Evolutionary conservation across 352 stramenopile genomes (phyloP).

Genomic region (Pythium coloratum): DNA sequence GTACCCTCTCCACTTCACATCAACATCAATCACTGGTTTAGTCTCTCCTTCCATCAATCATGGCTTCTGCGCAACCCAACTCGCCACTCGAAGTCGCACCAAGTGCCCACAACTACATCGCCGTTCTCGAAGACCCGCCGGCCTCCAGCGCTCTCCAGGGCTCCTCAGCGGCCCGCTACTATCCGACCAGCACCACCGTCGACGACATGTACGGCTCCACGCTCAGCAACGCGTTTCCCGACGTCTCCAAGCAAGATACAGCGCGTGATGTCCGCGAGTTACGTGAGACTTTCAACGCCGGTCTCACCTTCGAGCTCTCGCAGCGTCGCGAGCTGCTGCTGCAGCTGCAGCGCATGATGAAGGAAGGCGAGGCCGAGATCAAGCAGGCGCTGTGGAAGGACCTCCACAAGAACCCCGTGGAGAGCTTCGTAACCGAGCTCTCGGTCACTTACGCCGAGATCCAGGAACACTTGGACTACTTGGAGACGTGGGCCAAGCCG

Average conservation of each 20-base stretch:
- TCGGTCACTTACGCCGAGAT: slow-evolving; percentile 56
- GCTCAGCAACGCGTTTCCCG: slow-evolving; percentile 35
- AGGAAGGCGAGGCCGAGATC: slow-evolving; percentile 75
- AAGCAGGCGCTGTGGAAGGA: slow-evolving; percentile 76
- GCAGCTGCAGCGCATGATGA: slow-evolving; percentile 55
- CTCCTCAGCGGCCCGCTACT: background rate
- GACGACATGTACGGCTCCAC: slow-evolving; percentile 1
- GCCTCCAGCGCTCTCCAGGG: background rate
- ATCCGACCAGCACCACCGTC: slow-evolving; percentile 20
- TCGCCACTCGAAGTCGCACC: background rate
- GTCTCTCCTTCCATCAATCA: background rate
- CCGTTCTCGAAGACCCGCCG: slow-evolving; percentile 13
- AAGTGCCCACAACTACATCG: slow-evolving; percentile 20
- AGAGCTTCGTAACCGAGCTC: slow-evolving; percentile 63
- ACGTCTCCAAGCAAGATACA: slow-evolving; percentile 57
- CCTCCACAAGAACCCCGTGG: slow-evolving; percentile 69
- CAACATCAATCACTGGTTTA: background rate
- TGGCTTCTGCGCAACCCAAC: background rate
- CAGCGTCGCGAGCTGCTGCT: slow-evolving; percentile 46
- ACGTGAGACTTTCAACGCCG: slow-evolving; percentile 46
- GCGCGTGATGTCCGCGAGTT: slow-evolving; percentile 46
- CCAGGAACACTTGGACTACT: slow-evolving; percentile 71
- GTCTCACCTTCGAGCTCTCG: slow-evolving; percentile 43
- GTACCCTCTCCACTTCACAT: background rate
- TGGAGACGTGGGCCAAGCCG: slow-evolving; percentile 63